phyloP scores from a whole-genome alignment of 192 early-diverging fungal genomes.

The Pilobolus umbonatus region DNA sequence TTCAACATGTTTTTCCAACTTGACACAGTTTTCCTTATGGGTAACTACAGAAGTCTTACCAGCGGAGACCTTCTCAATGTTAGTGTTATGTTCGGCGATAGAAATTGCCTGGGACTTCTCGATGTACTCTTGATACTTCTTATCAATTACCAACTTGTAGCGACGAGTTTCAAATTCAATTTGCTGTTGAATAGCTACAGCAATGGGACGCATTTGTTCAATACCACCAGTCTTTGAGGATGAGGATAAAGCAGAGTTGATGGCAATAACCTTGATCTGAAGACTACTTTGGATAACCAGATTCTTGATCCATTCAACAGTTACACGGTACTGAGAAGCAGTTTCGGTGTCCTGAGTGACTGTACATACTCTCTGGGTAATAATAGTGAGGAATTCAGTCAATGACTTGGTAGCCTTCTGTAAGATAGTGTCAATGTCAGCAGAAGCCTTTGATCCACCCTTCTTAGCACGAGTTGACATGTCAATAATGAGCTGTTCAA shows the following conservation, averaged over 20 bases:
- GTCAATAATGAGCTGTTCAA: constrained; percentile 6
- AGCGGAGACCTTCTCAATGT: neutral
- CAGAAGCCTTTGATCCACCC: constrained; percentile 5
- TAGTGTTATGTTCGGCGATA: constrained; percentile 10
- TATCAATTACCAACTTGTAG: constrained; percentile 2
- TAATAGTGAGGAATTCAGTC: constrained; percentile 3
- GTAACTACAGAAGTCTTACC: neutral
- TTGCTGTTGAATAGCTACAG: constrained; percentile 11
- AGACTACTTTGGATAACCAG: constrained; percentile 12
- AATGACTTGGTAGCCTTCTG: neutral
- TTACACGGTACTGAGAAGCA: constrained; percentile 4
- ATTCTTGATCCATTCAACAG: constrained; percentile 9
- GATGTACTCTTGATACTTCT: no score
- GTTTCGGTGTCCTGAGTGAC: neutral
- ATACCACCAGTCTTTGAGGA: constrained; percentile 9
- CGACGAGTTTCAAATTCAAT: constrained; percentile 1
- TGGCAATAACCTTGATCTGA: constrained; percentile 14
- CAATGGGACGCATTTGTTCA: constrained; percentile 17
- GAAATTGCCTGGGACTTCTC: neutral
- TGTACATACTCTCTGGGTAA: neutral
- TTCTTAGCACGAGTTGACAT: constrained; percentile 18
- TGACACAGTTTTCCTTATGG: constrained; percentile 8
- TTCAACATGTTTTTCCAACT: constrained; percentile 3
- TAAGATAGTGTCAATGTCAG: constrained; percentile 16
- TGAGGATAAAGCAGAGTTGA: constrained; percentile 1